These are phyloP conservation scores for Cercospora sojina DNA, from an alignment of 2,329 filamentous ascomycete species.

Conservation along the genomic window DNA sequence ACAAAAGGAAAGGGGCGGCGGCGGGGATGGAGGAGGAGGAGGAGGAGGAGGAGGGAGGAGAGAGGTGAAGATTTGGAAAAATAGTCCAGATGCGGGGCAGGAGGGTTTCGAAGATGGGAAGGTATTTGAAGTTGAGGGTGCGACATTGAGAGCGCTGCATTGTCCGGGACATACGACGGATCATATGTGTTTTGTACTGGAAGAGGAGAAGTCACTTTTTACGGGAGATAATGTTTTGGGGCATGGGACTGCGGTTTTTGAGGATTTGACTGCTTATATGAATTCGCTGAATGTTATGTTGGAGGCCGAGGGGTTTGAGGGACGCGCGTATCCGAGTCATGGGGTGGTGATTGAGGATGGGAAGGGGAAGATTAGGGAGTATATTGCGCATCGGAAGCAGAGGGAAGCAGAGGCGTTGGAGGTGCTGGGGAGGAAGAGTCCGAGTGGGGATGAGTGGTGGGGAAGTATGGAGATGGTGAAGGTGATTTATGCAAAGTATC, in stretches of 20 bases:
- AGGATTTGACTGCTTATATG: slow-evolving; percentile 70
- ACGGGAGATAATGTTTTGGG: slow-evolving; percentile 88
- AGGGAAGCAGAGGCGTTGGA: slow-evolving; percentile 76
- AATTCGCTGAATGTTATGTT: slow-evolving; percentile 68
- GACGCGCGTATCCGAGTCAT: slow-evolving; percentile 82
- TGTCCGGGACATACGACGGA: slow-evolving; percentile 77
- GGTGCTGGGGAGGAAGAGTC: slow-evolving; percentile 50
- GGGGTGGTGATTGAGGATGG: slow-evolving; percentile 76
- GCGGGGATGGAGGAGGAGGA: no score
- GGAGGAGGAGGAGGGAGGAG: no score
- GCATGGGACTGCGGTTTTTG: slow-evolving; percentile 77
- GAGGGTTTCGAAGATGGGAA: slow-evolving; percentile 58
- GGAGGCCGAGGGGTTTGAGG: slow-evolving; percentile 53
- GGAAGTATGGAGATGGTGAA: slow-evolving; percentile 80
- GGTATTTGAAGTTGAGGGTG: slow-evolving; percentile 58
- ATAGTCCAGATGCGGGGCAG: slow-evolving; percentile 39
- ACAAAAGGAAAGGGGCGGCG: background rate
- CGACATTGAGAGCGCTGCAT: slow-evolving; percentile 65
- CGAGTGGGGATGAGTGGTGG: slow-evolving; percentile 50
- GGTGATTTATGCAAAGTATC: slow-evolving; percentile 78
- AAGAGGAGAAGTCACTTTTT: slow-evolving; percentile 78
- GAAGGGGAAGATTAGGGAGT: slow-evolving; percentile 70
- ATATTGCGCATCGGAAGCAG: slow-evolving; percentile 76
- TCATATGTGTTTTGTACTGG: slow-evolving; percentile 71
- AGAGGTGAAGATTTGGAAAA: slow-evolving; percentile 30